Conservation (phyloP, 805 yeast species). For the Metschnikowia borealis region DNA sequence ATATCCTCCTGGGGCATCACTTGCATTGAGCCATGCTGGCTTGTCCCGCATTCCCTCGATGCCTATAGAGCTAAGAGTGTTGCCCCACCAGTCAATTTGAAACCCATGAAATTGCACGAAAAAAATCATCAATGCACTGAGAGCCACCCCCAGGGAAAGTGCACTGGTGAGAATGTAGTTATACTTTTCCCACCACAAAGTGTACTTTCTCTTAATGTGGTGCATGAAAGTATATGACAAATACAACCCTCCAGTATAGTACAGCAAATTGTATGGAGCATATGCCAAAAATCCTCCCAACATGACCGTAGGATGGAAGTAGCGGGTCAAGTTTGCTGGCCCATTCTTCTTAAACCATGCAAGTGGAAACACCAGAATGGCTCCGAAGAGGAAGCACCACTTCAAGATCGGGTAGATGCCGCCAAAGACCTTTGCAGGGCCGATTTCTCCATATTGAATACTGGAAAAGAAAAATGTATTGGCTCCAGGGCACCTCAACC, state of each 20-base stretch:
- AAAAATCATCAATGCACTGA: conserved; percentile 56
- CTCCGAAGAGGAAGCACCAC: conserved; percentile 59
- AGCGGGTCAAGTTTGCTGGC: conserved; percentile 28
- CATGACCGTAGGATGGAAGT: conserved; percentile 52
- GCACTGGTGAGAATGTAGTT: conserved; percentile 61
- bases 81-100: conserved; percentile 64
- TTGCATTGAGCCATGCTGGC: conserved; percentile 29
- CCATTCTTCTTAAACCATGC: conserved; percentile 35
- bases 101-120: conserved; percentile 46
- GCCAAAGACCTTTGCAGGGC: conserved; percentile 57
- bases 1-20: conserved; percentile 23
- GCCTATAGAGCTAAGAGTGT: conserved; percentile 30
- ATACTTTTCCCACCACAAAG: conserved; percentile 69
- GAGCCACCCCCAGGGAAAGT: conserved; percentile 59
- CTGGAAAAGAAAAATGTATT: conserved; percentile 51
- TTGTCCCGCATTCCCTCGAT: conserved; percentile 31
- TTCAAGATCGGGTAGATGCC: conserved; percentile 51
- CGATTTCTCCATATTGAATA: conserved; percentile 53
- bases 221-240: conserved; percentile 56
- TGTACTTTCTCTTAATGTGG: conserved; percentile 45
- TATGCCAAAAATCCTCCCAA: conserved; percentile 46
- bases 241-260: conserved; percentile 58
- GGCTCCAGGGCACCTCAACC: conserved; percentile 40
- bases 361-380: conserved; percentile 33
- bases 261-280: conserved; percentile 51